These are phyloP conservation scores for Penicillium riverlandense DNA, from an alignment of 495 filamentous ascomycete genomes.

Conservation along the genomic window DNA sequence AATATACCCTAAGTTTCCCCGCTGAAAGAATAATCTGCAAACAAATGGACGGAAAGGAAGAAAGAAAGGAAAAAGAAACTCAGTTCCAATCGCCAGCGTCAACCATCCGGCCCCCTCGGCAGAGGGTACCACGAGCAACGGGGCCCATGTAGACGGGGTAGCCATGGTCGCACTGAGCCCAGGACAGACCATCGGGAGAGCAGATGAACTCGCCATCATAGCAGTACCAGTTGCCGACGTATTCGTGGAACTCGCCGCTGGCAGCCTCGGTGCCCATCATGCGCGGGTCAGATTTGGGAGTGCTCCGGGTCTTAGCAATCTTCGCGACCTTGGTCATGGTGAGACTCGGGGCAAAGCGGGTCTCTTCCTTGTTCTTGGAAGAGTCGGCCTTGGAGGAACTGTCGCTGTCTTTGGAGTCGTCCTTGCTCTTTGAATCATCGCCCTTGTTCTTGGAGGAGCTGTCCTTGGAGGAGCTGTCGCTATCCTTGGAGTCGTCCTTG, in stretches of 20 bases:
- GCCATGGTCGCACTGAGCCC: constrained; percentile 30
- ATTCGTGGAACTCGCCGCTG: constrained; percentile 10
- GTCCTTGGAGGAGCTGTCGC: background rate
- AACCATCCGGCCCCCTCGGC: constrained; percentile 26
- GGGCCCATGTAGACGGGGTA: constrained; percentile 30
- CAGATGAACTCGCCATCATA: constrained; percentile 28
- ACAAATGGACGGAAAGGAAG: no score
- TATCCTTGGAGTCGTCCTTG: background rate
- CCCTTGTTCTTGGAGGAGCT: background rate
- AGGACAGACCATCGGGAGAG: constrained; percentile 26
- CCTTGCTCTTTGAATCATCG: background rate
- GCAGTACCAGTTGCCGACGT: constrained; percentile 15
- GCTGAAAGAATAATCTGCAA: no score
- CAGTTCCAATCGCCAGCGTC: background rate
- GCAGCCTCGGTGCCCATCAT: constrained; percentile 3
- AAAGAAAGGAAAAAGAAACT: background rate
- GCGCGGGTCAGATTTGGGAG: constrained; percentile 6
- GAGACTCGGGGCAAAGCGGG: no score
- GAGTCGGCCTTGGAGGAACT: no score
- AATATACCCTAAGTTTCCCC: background rate
- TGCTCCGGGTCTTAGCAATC: constrained; percentile 9
- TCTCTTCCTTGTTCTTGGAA: no score
- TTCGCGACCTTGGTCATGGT: constrained; percentile 15
- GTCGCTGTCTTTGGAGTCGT: no score
- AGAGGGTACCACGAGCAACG: constrained; percentile 33